Evolutionary conservation across 2,329 filamentous ascomycete genomes (phyloP).

Genomic region (Chaetomiaceae sp.): DNA sequence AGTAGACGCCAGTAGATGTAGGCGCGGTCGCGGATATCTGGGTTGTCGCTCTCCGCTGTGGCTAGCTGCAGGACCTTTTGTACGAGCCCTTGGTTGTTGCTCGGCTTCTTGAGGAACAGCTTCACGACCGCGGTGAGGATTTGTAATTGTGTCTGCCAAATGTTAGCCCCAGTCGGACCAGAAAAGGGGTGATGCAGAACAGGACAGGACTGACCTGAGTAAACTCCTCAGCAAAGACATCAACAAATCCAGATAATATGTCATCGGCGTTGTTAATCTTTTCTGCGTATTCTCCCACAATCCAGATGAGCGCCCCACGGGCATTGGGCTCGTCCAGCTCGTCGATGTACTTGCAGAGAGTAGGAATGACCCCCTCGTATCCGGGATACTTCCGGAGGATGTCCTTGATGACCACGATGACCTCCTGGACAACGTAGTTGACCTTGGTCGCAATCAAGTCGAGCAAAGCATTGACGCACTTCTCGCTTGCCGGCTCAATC

Average conservation of each 20-base stretch:
- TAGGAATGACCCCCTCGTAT: slow-evolving; percentile 96
- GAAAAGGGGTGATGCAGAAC: too few relatives aligned
- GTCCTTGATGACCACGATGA: slow-evolving; percentile 98
- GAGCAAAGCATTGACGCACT: slow-evolving; percentile 88
- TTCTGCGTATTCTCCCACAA: slow-evolving; percentile 97
- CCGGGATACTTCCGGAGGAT: slow-evolving; percentile 97
- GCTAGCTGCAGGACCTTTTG: slow-evolving; percentile 92
- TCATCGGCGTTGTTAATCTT: slow-evolving; percentile 99
- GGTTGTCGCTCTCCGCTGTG: slow-evolving; percentile 94
- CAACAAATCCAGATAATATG: slow-evolving; percentile 85
- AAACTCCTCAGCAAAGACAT: slow-evolving; percentile 93
- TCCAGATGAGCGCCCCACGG: slow-evolving; percentile 91
- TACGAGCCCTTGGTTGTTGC: slow-evolving; percentile 83
- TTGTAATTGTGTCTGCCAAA: slow-evolving; percentile 80
- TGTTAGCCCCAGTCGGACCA: slow-evolving; percentile 12
- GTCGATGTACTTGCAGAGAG: slow-evolving; percentile 92
- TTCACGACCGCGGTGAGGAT: slow-evolving; percentile 97
- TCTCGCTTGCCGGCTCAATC: slow-evolving; percentile 90
- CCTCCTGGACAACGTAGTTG: slow-evolving; percentile 98
- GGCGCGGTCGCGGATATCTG: slow-evolving; percentile 91
- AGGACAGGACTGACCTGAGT: slow-evolving; percentile 63
- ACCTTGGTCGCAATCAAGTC: slow-evolving; percentile 97
- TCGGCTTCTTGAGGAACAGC: slow-evolving; percentile 93
- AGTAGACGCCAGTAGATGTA: slow-evolving; percentile 98
- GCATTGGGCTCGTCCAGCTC: slow-evolving; percentile 93